Evolutionary conservation across 352 stramenopile species (phyloP).

Genomic region (Phytophthora cajani): DNA sequence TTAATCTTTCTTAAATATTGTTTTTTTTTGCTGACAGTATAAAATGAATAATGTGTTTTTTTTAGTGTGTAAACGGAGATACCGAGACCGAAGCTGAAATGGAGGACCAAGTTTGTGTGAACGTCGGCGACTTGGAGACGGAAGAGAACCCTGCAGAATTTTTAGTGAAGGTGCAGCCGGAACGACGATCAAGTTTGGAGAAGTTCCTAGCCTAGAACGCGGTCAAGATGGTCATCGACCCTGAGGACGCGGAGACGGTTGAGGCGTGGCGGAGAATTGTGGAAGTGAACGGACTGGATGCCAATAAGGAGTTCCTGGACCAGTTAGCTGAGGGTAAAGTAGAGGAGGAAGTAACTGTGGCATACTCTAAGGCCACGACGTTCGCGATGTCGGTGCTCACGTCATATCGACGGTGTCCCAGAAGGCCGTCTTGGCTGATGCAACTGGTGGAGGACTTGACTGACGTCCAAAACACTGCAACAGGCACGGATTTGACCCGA

Average conservation of each 20-base stretch:
- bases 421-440: constrained; percentile 15
- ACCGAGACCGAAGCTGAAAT: constrained; percentile 6
- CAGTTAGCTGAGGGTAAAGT: not conserved
- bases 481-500: not conserved
- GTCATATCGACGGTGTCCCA: constrained; percentile 12
- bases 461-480: constrained; percentile 7
- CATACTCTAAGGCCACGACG: not conserved
- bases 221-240: constrained; percentile 2
- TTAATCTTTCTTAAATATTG: not conserved
- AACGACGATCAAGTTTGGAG: not conserved
- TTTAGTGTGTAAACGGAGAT: not conserved
- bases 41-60: no score
- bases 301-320: not conserved
- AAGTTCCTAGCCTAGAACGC: constrained; percentile 2
- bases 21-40: no score
- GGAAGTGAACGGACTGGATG: constrained; percentile 1
- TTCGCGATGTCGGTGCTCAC: constrained; percentile 13
- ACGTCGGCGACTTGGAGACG: not conserved
- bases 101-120: not conserved
- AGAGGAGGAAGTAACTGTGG: not conserved
- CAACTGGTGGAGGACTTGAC: constrained; percentile 21
- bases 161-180: not conserved
- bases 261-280: not conserved
- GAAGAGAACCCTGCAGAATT: not conserved
- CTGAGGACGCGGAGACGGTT: not conserved